A percentile compares a stretch with the other conserved stretches of the same genome.
Conservation (phyloP, 306 rosid species). For the Luffa aegyptiaca region DNA sequence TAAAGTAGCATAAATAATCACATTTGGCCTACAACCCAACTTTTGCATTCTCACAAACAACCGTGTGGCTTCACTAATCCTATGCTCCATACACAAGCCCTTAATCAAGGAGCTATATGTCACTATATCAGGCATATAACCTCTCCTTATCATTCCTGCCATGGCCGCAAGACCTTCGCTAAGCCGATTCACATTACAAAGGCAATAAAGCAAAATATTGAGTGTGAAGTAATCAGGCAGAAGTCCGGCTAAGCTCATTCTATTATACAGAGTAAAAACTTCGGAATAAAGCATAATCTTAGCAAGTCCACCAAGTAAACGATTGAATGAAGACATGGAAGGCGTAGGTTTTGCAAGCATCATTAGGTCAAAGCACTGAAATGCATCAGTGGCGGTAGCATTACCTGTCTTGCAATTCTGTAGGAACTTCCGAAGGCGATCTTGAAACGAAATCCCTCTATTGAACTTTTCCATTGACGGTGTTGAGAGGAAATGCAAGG, state of each 20-base stretch:
- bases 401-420: conserved; percentile 19
- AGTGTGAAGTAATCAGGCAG: conserved; percentile 13
- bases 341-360: conserved; percentile 22
- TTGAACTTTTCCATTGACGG: not conserved
- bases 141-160: conserved; percentile 23
- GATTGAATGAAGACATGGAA: conserved; percentile 26
- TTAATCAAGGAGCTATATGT: conserved; percentile 27
- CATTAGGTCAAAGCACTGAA: conserved; percentile 20
- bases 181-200: conserved; percentile 20
- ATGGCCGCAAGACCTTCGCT: conserved; percentile 21
- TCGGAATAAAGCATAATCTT: conserved; percentile 23
- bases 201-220: conserved; percentile 30
- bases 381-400: conserved; percentile 14
- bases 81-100: conserved; percentile 35
- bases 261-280: conserved; percentile 15
- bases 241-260: conserved; percentile 15
- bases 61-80: conserved; percentile 18
- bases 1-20: conserved; percentile 22
- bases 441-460: not conserved
- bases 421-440: conserved; percentile 16
- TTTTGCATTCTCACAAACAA: conserved; percentile 23
- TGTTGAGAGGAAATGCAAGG: not conserved
- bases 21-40: conserved; percentile 26
- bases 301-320: conserved; percentile 23
- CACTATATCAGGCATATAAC: conserved; percentile 19